These are phyloP conservation scores for Lignosus rhinocerotis DNA, from an alignment of 1,284 basidiomycete species.

Conservation along the genomic window DNA sequence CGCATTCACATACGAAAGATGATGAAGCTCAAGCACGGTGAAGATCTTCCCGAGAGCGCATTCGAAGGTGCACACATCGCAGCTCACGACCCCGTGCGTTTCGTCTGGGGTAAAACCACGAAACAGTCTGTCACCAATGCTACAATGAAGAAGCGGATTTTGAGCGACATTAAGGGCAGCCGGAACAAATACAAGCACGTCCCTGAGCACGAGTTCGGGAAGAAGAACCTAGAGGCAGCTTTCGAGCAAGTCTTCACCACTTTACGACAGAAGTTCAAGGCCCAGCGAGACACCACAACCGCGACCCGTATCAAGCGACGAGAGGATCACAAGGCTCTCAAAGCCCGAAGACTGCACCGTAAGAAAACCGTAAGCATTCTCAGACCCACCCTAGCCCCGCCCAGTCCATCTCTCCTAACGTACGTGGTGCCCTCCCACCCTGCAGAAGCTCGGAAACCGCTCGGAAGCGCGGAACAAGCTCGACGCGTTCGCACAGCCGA, in stretches of 20 bases:
- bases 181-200: conserved; percentile 60
- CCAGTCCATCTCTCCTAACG: not conserved
- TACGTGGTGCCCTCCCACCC: not conserved
- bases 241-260: conserved; percentile 75
- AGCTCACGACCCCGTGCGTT: conserved; percentile 57
- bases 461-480: conserved; percentile 55
- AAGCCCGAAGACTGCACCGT: conserved; percentile 55
- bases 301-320: conserved; percentile 47
- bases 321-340: conserved; percentile 61
- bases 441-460: conserved; percentile 68
- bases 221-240: conserved; percentile 56
- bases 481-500: conserved; percentile 52
- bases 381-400: not conserved
- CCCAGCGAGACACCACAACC: conserved; percentile 49
- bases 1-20: conserved; percentile 57
- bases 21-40: conserved; percentile 58
- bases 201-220: conserved; percentile 61
- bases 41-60: conserved; percentile 60
- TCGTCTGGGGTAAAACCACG: conserved; percentile 74
- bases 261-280: conserved; percentile 62
- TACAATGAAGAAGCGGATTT: conserved; percentile 64
- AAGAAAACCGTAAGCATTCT: conserved; percentile 57
- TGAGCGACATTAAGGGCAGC: conserved; percentile 57
- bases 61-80: conserved; percentile 48
- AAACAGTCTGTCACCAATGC: conserved; percentile 71